phyloP scores from a whole-genome alignment of 148 eudicot genomes.

The Dysphania ambrosioides region DNA sequence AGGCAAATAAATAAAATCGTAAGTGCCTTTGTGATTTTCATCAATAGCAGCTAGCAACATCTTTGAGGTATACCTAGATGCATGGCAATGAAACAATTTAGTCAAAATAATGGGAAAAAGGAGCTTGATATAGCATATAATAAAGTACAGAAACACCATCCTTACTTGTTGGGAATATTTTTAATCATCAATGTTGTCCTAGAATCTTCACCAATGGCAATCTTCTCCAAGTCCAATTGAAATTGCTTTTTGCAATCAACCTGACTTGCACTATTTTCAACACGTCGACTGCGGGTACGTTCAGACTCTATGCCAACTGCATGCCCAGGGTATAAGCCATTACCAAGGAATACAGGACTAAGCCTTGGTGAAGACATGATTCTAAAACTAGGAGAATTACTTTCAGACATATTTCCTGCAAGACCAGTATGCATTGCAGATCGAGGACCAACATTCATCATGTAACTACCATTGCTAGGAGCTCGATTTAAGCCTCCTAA shows the following conservation, averaged over 20 bases:
- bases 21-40: slow-evolving; percentile 72
- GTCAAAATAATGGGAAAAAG: not conserved
- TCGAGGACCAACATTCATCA: slow-evolving; percentile 47
- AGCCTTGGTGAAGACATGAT: slow-evolving; percentile 64
- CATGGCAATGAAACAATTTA: slow-evolving; percentile 5
- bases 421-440: slow-evolving; percentile 36
- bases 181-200: slow-evolving; percentile 93
- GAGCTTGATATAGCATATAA: not conserved
- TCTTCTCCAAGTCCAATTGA: slow-evolving; percentile 79
- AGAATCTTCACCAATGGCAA: slow-evolving; percentile 67
- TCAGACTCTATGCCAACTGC: slow-evolving; percentile 46
- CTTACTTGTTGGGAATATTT: slow-evolving; percentile 91
- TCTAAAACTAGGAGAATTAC: slow-evolving; percentile 51
- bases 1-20: slow-evolving; percentile 89
- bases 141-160: not conserved
- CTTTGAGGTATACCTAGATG: slow-evolving; percentile 89
- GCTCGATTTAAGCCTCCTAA: slow-evolving; percentile 46
- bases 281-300: slow-evolving; percentile 42
- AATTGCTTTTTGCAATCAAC: slow-evolving; percentile 69
- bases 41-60: slow-evolving; percentile 94
- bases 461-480: slow-evolving; percentile 42
- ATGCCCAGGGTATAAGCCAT: slow-evolving; percentile 58
- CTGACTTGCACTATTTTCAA: slow-evolving; percentile 52
- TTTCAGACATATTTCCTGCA: slow-evolving; percentile 49
- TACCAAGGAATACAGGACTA: slow-evolving; percentile 59